Conservation (phyloP, 805 yeast genomes). For the Candida railenensis region DNA sequence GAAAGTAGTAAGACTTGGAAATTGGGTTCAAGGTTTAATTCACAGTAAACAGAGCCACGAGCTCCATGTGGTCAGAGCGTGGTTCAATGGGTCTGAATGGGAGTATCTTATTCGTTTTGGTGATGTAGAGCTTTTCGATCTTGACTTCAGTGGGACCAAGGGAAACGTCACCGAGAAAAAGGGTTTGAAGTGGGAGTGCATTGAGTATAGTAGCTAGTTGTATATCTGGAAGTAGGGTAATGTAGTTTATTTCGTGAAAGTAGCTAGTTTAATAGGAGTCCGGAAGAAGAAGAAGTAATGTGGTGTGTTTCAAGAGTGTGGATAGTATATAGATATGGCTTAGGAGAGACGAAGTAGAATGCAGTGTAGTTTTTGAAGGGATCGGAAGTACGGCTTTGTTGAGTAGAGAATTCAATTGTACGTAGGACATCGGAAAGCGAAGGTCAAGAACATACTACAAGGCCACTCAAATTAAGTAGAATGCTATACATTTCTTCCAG, state of each 20-base stretch:
- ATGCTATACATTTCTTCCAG: too few species aligned
- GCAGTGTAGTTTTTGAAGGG: too few species aligned
- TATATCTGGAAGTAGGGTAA: not conserved
- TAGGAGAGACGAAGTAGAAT: too few species aligned
- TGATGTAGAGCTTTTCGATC: constrained; percentile 20
- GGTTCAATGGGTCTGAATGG: constrained; percentile 20
- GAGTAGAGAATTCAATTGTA: too few species aligned
- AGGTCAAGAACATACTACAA: too few species aligned
- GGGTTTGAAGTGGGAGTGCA: constrained; percentile 6
- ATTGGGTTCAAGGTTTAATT: constrained; percentile 52
- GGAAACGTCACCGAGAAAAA: constrained; percentile 9
- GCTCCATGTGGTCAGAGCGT: constrained; percentile 27
- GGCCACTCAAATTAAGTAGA: too few species aligned
- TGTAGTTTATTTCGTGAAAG: too few species aligned
- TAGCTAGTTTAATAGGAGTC: not conserved
- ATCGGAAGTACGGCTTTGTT: too few species aligned
- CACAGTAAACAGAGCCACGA: constrained; percentile 25
- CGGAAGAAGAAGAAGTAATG: too few species aligned
- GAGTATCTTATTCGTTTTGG: constrained; percentile 27
- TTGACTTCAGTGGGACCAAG: constrained; percentile 14
- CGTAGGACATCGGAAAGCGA: too few species aligned
- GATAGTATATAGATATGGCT: too few species aligned
- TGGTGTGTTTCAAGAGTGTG: too few species aligned
- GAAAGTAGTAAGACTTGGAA: constrained; percentile 45
- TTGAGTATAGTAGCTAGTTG: constrained; percentile 13